Conservation (phyloP, 768 basidiomycete species). For the Leccinum subgranulosum region DNA sequence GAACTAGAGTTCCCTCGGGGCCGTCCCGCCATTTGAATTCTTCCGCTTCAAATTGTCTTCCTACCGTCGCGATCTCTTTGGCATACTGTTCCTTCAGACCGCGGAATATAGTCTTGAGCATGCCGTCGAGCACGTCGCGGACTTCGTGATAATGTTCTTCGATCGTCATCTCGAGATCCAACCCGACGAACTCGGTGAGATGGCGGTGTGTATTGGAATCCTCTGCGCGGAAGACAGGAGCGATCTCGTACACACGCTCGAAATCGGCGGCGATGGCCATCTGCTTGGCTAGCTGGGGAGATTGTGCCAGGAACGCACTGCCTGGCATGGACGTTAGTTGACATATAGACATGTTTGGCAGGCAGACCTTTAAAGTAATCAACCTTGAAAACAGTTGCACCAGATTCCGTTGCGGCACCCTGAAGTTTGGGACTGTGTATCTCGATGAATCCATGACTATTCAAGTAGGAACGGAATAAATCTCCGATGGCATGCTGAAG, state of each 20-base stretch:
- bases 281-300: conserved; percentile 96
- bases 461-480: conserved; percentile 82
- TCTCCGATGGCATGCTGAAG: conserved; percentile 86
- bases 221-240: conserved; percentile 95
- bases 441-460: conserved; percentile 76
- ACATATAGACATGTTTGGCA: not conserved
- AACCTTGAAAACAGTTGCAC: conserved; percentile 97
- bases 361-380: conserved; percentile 87
- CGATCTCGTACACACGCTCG: conserved; percentile 97
- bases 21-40: conserved; percentile 87
- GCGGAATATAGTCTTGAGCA: conserved; percentile 85
- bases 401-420: conserved; percentile 94
- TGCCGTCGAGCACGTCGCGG: conserved; percentile 83
- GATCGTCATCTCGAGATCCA: conserved; percentile 98
- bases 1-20: conserved; percentile 69
- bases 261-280: conserved; percentile 99
- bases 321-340: conserved; percentile 43
- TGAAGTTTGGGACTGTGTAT: conserved; percentile 98
- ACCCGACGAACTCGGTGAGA: conserved; percentile 96
- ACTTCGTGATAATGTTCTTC: conserved; percentile 99
- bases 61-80: conserved; percentile 78
- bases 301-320: conserved; percentile 90
- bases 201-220: conserved; percentile 97
- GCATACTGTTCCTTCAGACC: conserved; percentile 73
- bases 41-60: conserved; percentile 90